Base-by-base conservation (phyloP, 2,329 filamentous ascomycete species). In the Aspergillus texensis region DNA sequence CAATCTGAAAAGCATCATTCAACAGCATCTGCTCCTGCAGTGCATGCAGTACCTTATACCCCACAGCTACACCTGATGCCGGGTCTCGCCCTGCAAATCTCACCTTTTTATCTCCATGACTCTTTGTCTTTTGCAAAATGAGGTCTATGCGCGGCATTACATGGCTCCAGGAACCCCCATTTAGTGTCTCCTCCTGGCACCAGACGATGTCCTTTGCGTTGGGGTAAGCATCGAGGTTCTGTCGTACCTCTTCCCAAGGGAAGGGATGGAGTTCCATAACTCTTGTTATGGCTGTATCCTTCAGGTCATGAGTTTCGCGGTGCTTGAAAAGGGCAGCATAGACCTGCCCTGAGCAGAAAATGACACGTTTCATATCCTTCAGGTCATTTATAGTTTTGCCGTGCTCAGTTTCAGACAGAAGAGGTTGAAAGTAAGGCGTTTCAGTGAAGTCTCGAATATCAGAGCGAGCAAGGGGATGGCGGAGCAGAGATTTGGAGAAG, bases 111-210 rank as follows among this genome's bases (percentile, higher is more conserved):
- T 48, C 57, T 24, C 30, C 21, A 14, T 58, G 57, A 3, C 26
- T 24, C 41, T 46, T 19, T 24, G 30, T 34, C 19, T 21, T 58
- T n/a, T 52, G 41, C 26, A 58, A n/a, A 11, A 58, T 50, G 14
- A 19, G 32, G 5, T 58, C 57, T 6, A 58, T 46, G 24, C 45
- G 41, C 19, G 57, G 32, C 45, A 45, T 34, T n/a, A 36, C 41
- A 39, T 48, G 46, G n/a, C 24, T 21, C 56, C 41, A 58, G 24
- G 56, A 21, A 11, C 41, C 56, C 4, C 43, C 56, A n/a, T 58
- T 58, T n/a, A 58, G n/a, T 6, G 56, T 32, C 14, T 58, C 56
- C 19, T 58, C 56, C 41, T 58, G 56, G n/a, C 56, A 58, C 56
- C 56, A 58, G 41, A 34, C 19, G 24, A 46, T 58, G 34, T 58